Evolutionary conservation across 2,329 filamentous ascomycete genomes (phyloP), one percentile per base, ranked within the genome.

Genomic region (Fusarium sp.): DNA sequence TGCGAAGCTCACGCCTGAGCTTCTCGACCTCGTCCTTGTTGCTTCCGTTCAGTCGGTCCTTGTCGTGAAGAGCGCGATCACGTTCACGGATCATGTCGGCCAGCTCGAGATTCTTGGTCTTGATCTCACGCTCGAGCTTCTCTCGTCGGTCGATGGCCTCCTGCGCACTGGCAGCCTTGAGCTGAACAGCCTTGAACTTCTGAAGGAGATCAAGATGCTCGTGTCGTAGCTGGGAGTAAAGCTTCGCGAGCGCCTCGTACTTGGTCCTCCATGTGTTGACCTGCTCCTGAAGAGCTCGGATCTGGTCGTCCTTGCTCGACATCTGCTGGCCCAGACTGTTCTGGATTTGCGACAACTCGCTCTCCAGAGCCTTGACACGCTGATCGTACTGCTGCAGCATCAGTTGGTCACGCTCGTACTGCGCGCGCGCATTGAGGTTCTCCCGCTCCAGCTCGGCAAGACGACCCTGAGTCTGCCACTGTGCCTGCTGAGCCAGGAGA

Each of bases 61-160:
- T 95, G 73, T 99, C 97, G 80, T 98, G 95, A 62, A 98, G 85
- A 33, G 97, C 97, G 74, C 97, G 91, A 80, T 99, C 97, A 77
- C 97, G 90, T 85, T 99, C 97, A 50, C 97, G 91, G 74, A 99
- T 99, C 97, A 99, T 98, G 82, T 98, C 95, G 35, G 97, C 97
- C 71, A 99, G 86, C 83, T 99, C 97, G n/a, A 99, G 87, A 81
- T 99, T 99, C 90, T 99, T 99, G 33, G 96, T 98, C 90, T 99
- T 99, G 82, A 99, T 93, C 85, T 99, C 97, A 36, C 96, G 93
- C 85, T 98, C 95, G 62, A 99, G 89, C 86, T 97, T 98, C 86
- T 99, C 97, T 10, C 96, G 92, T 77, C 91, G 92, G 66, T 98
- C 97, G 73, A 98, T 98, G 2, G 97, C 97, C 85, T 99, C 97